Conservation (phyloP, 192 early-diverging fungal genomes). For the Paraglomus brasilianum region DNA sequence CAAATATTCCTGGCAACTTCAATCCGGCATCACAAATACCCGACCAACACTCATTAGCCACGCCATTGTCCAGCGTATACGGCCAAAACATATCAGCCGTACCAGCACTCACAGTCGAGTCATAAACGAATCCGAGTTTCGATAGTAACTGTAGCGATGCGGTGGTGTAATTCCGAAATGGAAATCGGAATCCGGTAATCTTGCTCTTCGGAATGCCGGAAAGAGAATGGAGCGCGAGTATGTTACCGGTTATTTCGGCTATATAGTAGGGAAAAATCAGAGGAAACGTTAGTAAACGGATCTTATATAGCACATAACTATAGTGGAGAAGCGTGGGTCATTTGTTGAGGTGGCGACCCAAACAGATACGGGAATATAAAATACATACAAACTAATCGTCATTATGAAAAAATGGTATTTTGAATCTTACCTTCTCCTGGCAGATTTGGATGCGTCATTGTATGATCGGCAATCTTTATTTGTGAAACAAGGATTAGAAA, state of each 20-base stretch:
- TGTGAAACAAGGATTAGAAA: too few relatives aligned
- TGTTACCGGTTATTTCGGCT: conserved; percentile 43
- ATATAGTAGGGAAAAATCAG: too few relatives aligned
- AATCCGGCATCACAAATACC: conserved; percentile 48
- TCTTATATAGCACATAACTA: too few relatives aligned
- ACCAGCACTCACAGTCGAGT: conserved; percentile 50
- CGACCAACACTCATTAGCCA: conserved; percentile 58
- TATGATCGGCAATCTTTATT: conserved; percentile 54
- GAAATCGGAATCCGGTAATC: conserved; percentile 63
- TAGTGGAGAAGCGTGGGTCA: too few relatives aligned
- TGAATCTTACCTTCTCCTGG: conserved; percentile 34
- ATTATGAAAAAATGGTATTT: neutral
- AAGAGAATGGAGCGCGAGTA: conserved; percentile 47
- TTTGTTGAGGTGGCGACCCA: too few relatives aligned
- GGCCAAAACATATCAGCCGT: conserved; percentile 59
- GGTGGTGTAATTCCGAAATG: conserved; percentile 58
- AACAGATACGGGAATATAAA: neutral
- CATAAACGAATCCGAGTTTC: conserved; percentile 52
- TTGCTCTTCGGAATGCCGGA: conserved; percentile 59
- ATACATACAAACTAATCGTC: neutral
- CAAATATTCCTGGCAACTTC: conserved; percentile 59
- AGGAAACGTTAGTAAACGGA: too few relatives aligned
- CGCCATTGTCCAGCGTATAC: conserved; percentile 66
- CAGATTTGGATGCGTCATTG: conserved; percentile 47
- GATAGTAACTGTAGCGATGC: conserved; percentile 46